Evolutionary conservation across 441 rosid species (phyloP).

Genomic region (Bruguiera hainesii): DNA sequence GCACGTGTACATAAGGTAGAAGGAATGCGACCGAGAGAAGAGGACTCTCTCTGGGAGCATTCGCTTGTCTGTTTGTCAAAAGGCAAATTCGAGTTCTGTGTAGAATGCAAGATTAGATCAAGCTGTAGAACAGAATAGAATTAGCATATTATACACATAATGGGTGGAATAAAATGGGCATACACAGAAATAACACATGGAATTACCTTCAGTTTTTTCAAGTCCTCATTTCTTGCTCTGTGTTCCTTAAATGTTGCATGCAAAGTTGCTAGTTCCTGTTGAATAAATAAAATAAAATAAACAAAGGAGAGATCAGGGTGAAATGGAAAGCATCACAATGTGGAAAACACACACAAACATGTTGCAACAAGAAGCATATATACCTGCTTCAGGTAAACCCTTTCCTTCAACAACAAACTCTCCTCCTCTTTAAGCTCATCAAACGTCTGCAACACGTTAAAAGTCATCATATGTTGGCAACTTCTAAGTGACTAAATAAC

Average conservation of each 20-base stretch:
- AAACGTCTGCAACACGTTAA: constrained; percentile 49
- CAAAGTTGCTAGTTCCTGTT: constrained; percentile 50
- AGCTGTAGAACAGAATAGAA: constrained; percentile 29
- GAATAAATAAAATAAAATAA: constrained; percentile 4
- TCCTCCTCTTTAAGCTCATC: constrained; percentile 74
- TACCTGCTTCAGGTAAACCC: constrained; percentile 50
- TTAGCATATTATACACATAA: not conserved
- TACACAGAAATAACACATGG: not conserved
- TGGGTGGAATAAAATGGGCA: not conserved
- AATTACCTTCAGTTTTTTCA: constrained; percentile 69
- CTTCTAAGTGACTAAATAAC: too few species aligned
- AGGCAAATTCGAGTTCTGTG: constrained; percentile 14
- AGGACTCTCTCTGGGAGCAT: constrained; percentile 10
- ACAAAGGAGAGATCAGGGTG: not conserved
- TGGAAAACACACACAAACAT: not conserved
- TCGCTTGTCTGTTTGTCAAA: constrained; percentile 13
- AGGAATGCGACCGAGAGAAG: constrained; percentile 16
- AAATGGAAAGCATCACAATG: not conserved
- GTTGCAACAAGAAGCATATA: not conserved
- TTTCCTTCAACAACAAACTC: constrained; percentile 52
- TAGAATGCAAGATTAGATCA: constrained; percentile 34
- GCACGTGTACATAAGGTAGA: constrained; percentile 1
- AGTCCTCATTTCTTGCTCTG: constrained; percentile 38
- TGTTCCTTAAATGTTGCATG: constrained; percentile 46
- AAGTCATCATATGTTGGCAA: not conserved